Percentiles rank a stretch among this genome's conserved stretches.
Evolutionary conservation across 108 stramenopile species (phyloP).

Genomic region (Bacterosira constricta): DNA sequence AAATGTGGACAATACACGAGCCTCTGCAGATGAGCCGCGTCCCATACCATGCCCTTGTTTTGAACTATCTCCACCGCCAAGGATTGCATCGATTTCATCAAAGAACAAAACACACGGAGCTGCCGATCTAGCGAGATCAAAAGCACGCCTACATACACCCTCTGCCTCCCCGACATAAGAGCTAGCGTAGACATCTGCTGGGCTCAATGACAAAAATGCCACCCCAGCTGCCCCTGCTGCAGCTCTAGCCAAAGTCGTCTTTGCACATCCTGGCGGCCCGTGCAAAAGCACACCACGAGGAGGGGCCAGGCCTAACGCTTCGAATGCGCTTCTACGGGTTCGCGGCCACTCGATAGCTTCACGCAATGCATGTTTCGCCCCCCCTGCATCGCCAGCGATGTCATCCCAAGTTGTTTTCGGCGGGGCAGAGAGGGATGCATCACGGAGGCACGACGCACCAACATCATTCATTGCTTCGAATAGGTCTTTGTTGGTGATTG

Average conservation of each 20-base stretch:
- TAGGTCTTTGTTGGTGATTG: constrained; percentile 20
- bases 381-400: constrained; percentile 82
- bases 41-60: constrained; percentile 57
- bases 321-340: constrained; percentile 52
- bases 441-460: constrained; percentile 68
- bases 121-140: constrained; percentile 90
- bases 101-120: constrained; percentile 98
- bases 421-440: constrained; percentile 67
- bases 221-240: constrained; percentile 91
- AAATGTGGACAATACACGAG: constrained; percentile 91
- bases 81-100: constrained; percentile 98
- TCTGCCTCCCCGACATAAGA: constrained; percentile 99
- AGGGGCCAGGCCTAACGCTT: constrained; percentile 59
- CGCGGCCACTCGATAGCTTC: constrained; percentile 89
- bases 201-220: constrained; percentile 93
- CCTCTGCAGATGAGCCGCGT: constrained; percentile 82
- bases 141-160: constrained; percentile 91
- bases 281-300: constrained; percentile 90
- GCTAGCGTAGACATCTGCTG: constrained; percentile 92
- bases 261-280: constrained; percentile 98
- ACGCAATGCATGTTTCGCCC: constrained; percentile 79
- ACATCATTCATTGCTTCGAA: constrained; percentile 44
- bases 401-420: constrained; percentile 81
- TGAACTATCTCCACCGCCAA: constrained; percentile 52
- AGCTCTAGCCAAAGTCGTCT: constrained; percentile 96